phyloP scores from a whole-genome alignment of 345 rosid species.

The Raphanus raphanistrum region DNA sequence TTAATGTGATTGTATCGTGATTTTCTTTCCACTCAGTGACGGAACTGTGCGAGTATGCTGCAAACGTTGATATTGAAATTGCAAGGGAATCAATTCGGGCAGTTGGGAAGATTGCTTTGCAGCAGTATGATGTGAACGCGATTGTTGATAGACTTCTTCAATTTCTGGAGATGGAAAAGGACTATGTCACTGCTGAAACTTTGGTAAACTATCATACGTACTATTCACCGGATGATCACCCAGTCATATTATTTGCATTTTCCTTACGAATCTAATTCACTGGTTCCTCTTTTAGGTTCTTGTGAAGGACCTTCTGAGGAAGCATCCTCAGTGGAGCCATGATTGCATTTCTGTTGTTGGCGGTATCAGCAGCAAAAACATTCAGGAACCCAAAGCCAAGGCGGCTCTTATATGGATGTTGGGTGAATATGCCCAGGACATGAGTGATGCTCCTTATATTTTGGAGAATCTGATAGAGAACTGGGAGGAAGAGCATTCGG shows the following conservation, averaged over 20 bases:
- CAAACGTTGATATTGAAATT: conserved; percentile 90
- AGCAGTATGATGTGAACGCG: conserved; percentile 98
- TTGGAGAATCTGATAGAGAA: conserved; percentile 80
- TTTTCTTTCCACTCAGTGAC: conserved; percentile 63
- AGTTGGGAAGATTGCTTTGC: conserved; percentile 97
- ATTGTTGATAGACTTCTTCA: conserved; percentile 99
- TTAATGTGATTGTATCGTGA: conserved; percentile 19
- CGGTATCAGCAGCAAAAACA: conserved; percentile 85
- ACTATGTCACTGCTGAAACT: conserved; percentile 97
- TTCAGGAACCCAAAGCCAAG: conserved; percentile 96
- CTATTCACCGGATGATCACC: background rate
- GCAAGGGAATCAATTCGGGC: conserved; percentile 99
- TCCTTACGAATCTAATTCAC: background rate
- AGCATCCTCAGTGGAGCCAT: conserved; percentile 99
- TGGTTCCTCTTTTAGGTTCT: conserved; percentile 61
- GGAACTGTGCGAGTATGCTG: conserved; percentile 98
- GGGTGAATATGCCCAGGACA: conserved; percentile 98
- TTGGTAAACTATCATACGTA: conserved; percentile 52
- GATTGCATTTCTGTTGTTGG: conserved; percentile 99
- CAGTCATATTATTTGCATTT: conserved; percentile 16
- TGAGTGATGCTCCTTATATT: conserved; percentile 93
- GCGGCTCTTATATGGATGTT: conserved; percentile 99
- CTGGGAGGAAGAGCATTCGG: conserved; percentile 96
- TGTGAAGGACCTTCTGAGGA: conserved; percentile 93
- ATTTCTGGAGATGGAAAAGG: conserved; percentile 99